Base-by-base conservation (phyloP, 2,329 filamentous ascomycete species). In the Sclerotinia subarctica region DNA sequence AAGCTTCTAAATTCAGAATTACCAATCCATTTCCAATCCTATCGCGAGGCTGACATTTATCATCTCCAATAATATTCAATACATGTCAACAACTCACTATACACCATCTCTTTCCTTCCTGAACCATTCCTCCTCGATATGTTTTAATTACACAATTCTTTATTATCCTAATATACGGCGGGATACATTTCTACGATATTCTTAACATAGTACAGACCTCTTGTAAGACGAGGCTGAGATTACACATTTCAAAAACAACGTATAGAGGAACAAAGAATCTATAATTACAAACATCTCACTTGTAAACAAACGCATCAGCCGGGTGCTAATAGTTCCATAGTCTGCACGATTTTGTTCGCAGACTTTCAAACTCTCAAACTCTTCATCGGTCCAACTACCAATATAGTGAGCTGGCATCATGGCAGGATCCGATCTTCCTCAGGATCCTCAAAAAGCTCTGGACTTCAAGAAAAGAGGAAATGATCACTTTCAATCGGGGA, bases 401-500 rank as follows among this genome's bases (percentile, higher is more conserved):
- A 57, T 19, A n/a, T n/a, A 29, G 56, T 5, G 49, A 53, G 29
- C 38, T 56, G 60, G 46, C 42, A 70, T 68, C 29, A 76, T 75
- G 74, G 74, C 70, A 57, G 74, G 72, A 47, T 66, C 70, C 35
- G 68, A 72, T n/a, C 44, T 38, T 26, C 60, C 65, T 13, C 62
- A 56, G 19, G 70, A 74, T 59, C 68, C 70, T 6, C 60, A 56
- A 29, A 73, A 73, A 53, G 72, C 76, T 11, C 54, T 76, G 49
- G 73, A 75, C 47, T 75, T 64, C 44, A 77, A 77, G 64, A 74
- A 76, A 49, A 72, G 72, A 52, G 76, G 76, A 8, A 77, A 77
- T 78, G 81, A 81, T 64, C 84, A 83, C 76, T 94, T 91, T 79
- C 83, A 86, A 70, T 79, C 81, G 11, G 86, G 86, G 70, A 87